phyloP scores from a whole-genome alignment of 768 basidiomycete species.

The Lactarius sp. region DNA sequence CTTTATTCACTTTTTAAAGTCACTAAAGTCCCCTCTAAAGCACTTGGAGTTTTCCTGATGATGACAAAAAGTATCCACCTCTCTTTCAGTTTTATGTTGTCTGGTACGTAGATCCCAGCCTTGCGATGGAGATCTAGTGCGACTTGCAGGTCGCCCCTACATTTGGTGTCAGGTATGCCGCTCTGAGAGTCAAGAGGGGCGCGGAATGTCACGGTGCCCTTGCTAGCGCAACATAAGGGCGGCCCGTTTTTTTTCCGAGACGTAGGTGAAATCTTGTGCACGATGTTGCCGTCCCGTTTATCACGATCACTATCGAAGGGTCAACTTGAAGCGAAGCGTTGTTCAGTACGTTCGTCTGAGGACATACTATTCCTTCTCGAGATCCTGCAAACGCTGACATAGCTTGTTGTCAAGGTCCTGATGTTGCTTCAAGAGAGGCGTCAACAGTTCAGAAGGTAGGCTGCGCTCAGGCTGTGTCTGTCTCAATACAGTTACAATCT shows the following conservation, averaged over 20 bases:
- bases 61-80: slow-evolving; percentile 77
- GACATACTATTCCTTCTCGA: slow-evolving; percentile 69
- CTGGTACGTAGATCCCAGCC: slow-evolving; percentile 79
- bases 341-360: slow-evolving; percentile 5
- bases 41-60: no score
- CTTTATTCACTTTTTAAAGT: no score
- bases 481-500: no score
- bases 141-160: slow-evolving; percentile 71
- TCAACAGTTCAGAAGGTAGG: slow-evolving; percentile 47
- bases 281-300: slow-evolving; percentile 55
- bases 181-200: slow-evolving; percentile 27
- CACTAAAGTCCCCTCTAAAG: no score
- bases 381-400: slow-evolving; percentile 55
- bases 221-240: slow-evolving; percentile 80
- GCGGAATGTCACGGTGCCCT: slow-evolving; percentile 52
- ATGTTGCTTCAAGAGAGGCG: slow-evolving; percentile 58
- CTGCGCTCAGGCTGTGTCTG: not conserved
- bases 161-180: not conserved
- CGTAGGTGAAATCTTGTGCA: slow-evolving; percentile 61
- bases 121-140: slow-evolving; percentile 80
- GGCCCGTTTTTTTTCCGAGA: slow-evolving; percentile 78
- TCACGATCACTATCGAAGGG: slow-evolving; percentile 49
- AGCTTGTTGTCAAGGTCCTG: slow-evolving; percentile 67
- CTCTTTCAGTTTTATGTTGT: slow-evolving; percentile 79
- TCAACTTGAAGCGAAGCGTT: no score